Evolutionary conservation across 2,329 filamentous ascomycete species (phyloP), one percentile per base, ranked within the genome.

Genomic region (Geosmithia flava): DNA sequence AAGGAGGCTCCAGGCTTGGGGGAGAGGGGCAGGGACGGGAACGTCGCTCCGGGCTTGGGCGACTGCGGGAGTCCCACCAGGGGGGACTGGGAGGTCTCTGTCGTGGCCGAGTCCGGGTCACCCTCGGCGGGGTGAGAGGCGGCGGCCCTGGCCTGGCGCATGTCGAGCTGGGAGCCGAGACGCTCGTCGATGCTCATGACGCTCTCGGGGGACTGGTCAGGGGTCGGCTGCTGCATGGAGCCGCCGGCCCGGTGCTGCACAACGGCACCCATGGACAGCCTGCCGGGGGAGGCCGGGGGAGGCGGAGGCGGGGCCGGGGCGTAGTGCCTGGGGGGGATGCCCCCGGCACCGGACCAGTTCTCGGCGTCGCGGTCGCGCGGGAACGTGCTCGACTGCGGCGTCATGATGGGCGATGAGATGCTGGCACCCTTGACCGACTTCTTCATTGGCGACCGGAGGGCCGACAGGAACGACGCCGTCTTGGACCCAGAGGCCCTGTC

Each of bases 351-450:
- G 33, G 76, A 73, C 20, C 65, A 66, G 46, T 75, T 70, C 13
- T 69, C 62, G 33, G 33, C 33, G 16, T 69, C 68, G 2, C 76
- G 72, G 15, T 70, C 62, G n/a, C 69, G 68, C 2, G 76, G 74
- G 53, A 82, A 83, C 2, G 73, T 77, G 2, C 67, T 71, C 2
- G 79, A 78, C 65, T 75, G 74, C 15, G 80, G 79, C 8, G 79
- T 83, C 69, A 80, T 75, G 55, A 83, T 79, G 46, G 80, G 80
- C 1, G 79, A 80, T 13, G 80, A 83, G 55, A 83, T 83, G 58
- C 61, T 74, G 53, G 83, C 62, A 19, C 67, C 72, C 56, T 70
- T 74, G 47, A 67, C 61, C 52, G 72, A 62, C 62, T 70, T 76
- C 63, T 71, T 75, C 53, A 68, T 69, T 6, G 80, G 79, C 17